Percentiles rank a stretch among this genome's conserved stretches.
These are phyloP conservation scores for Malassezia sympodialis DNA, from an alignment of 1,284 basidiomycete genomes.

Conservation along the genomic window DNA sequence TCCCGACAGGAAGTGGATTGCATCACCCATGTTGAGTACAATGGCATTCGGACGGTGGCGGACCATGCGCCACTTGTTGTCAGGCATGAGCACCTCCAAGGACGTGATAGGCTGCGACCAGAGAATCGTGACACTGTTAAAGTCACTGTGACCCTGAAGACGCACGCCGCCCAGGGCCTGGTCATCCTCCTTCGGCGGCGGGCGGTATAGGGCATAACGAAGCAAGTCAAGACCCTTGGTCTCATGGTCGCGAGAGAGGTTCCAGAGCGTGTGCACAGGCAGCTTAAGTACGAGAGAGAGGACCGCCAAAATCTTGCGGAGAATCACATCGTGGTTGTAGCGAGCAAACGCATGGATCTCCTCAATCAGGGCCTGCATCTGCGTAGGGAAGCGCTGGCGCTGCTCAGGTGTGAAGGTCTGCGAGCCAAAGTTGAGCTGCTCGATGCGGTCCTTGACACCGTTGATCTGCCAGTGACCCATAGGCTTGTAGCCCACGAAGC, in stretches of 20 bases:
- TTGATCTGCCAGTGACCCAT: constrained; percentile 50
- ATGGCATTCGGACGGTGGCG: constrained; percentile 47
- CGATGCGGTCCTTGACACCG: constrained; percentile 49
- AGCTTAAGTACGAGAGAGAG: constrained; percentile 50
- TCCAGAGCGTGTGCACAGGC: constrained; percentile 50
- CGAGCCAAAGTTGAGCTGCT: constrained; percentile 51
- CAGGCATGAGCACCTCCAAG: constrained; percentile 50
- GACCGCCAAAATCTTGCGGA: constrained; percentile 50
- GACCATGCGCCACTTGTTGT: constrained; percentile 50
- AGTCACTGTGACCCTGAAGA: constrained; percentile 51
- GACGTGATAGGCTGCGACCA: constrained; percentile 51
- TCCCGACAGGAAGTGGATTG: constrained; percentile 41
- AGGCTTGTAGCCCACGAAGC: constrained; percentile 50
- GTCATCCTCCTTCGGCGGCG: constrained; percentile 44
- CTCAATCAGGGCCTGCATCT: constrained; percentile 31
- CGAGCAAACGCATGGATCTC: constrained; percentile 49
- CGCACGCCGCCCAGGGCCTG: constrained; percentile 48
- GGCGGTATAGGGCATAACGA: constrained; percentile 50
- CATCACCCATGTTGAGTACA: constrained; percentile 45
- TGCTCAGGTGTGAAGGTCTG: constrained; percentile 33
- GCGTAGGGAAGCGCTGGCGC: constrained; percentile 25
- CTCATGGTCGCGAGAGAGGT: constrained; percentile 49
- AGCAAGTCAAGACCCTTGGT: constrained; percentile 49
- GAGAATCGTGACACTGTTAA: constrained; percentile 49
- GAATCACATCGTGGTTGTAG: constrained; percentile 47